phyloP scores from a whole-genome alignment of 2,329 filamentous ascomycete genomes.

The Paecilomyces niveus region DNA sequence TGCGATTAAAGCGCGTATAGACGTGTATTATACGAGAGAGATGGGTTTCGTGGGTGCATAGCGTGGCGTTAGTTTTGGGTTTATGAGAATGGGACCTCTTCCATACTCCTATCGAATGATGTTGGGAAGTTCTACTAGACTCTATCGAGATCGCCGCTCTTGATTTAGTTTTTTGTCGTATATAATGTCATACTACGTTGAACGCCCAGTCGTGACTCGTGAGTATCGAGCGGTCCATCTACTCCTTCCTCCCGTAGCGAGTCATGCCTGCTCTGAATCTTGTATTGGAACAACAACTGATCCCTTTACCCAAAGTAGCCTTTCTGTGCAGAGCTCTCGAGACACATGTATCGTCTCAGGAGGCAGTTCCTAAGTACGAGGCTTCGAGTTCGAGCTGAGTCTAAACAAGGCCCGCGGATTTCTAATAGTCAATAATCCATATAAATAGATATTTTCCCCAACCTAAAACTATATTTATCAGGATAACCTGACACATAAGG shows the following conservation, averaged over 20 bases:
- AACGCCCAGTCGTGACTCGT: not conserved
- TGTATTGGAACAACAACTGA: too few relatives aligned
- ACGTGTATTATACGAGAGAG: slow-evolving; percentile 11
- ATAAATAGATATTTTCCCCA: too few relatives aligned
- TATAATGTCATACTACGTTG: slow-evolving; percentile 1
- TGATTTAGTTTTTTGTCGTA: slow-evolving; percentile 16
- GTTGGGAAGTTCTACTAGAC: slow-evolving; percentile 65
- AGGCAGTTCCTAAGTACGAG: too few relatives aligned
- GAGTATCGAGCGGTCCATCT: not conserved
- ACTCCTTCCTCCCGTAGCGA: not conserved
- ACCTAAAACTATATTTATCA: too few relatives aligned
- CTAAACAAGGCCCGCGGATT: too few relatives aligned
- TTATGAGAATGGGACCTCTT: slow-evolving; percentile 15
- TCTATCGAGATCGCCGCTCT: slow-evolving; percentile 68
- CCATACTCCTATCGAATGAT: slow-evolving; percentile 31
- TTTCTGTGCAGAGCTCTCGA: too few relatives aligned
- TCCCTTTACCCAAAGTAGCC: too few relatives aligned
- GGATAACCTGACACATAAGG: too few relatives aligned
- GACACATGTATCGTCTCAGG: too few relatives aligned
- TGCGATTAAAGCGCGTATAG: not conserved
- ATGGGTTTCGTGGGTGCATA: slow-evolving; percentile 29
- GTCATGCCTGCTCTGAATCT: too few relatives aligned
- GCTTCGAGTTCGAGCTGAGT: too few relatives aligned
- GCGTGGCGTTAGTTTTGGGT: slow-evolving; percentile 32
- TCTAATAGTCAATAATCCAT: too few relatives aligned